Percentiles rank a stretch among this genome's conserved stretches.
phyloP scores from a whole-genome alignment of 78 protist species.

The Carpediemonas membranifera region DNA sequence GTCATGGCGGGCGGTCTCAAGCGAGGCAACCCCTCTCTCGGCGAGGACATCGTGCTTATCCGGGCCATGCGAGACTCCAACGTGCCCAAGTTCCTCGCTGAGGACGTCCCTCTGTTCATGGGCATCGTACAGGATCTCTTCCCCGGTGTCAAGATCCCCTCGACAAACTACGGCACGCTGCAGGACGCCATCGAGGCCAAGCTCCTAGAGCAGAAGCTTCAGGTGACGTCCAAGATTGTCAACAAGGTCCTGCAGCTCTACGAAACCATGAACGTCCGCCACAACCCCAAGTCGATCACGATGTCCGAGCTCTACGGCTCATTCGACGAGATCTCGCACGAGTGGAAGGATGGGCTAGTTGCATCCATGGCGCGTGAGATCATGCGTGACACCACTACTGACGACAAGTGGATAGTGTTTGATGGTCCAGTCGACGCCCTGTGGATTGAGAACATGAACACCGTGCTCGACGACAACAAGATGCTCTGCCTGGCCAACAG shows the following conservation, averaged over 20 bases:
- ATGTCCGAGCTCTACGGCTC: constrained; percentile 69
- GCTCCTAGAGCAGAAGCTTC: background rate
- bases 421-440: constrained; percentile 83
- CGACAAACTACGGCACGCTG: constrained; percentile 38
- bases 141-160: constrained; percentile 45
- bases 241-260: constrained; percentile 26
- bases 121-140: constrained; percentile 63
- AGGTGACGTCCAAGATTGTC: constrained; percentile 2
- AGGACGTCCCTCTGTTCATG: constrained; percentile 64
- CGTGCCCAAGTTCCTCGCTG: constrained; percentile 68
- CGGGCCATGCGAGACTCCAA: constrained; percentile 64
- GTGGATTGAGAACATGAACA: constrained; percentile 72
- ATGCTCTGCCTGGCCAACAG: constrained; percentile 66
- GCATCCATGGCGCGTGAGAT: constrained; percentile 33
- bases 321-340: constrained; percentile 47
- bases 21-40: constrained; percentile 13
- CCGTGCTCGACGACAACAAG: constrained; percentile 74
- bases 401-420: constrained; percentile 56
- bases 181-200: constrained; percentile 18
- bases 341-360: constrained; percentile 66
- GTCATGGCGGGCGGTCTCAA: constrained; percentile 53
- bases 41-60: constrained; percentile 54
- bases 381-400: constrained; percentile 23
- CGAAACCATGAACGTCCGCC: constrained; percentile 20
- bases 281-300: constrained; percentile 45